These are phyloP conservation scores for Alternaria solani DNA, from an alignment of 2,329 filamentous ascomycete genomes.

Conservation along the genomic window DNA sequence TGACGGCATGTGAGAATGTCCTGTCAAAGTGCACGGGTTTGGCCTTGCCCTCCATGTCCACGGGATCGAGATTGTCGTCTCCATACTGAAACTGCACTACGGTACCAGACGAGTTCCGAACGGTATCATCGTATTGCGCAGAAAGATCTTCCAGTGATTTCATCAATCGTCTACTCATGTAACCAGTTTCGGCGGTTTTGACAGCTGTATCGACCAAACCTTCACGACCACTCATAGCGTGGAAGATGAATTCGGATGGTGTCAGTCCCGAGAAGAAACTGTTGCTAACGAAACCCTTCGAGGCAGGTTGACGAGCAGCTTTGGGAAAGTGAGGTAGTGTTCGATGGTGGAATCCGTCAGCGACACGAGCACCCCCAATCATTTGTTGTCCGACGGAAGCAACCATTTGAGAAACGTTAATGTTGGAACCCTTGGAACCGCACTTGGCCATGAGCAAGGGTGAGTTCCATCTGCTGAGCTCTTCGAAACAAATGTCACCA, in stretches of 20 bases:
- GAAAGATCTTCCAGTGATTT: constrained; percentile 96
- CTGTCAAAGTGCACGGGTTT: constrained; percentile 91
- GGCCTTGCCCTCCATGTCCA: constrained; percentile 96
- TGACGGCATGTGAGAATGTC: constrained; percentile 83
- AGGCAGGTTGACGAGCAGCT: constrained; percentile 87
- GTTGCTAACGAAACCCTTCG: constrained; percentile 96
- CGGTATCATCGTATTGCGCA: constrained; percentile 91
- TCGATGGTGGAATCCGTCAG: constrained; percentile 95
- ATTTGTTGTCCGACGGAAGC: constrained; percentile 97
- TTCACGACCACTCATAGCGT: constrained; percentile 98
- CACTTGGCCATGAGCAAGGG: constrained; percentile 97
- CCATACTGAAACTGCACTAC: constrained; percentile 98
- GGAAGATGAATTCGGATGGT: constrained; percentile 95
- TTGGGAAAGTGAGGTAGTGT: constrained; percentile 96
- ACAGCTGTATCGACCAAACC: constrained; percentile 98
- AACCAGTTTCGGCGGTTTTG: constrained; percentile 98
- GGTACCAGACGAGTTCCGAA: constrained; percentile 85
- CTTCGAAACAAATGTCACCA: constrained; percentile 87
- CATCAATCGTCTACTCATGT: constrained; percentile 98
- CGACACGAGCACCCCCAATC: constrained; percentile 90
- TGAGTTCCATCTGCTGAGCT: constrained; percentile 89
- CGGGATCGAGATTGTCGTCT: constrained; percentile 92
- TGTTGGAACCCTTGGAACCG: constrained; percentile 94
- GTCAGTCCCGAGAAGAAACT: constrained; percentile 94
- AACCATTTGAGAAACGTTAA: constrained; percentile 99